Conservation (phyloP, 768 basidiomycete species). For the Xerocomellus intermedius region DNA sequence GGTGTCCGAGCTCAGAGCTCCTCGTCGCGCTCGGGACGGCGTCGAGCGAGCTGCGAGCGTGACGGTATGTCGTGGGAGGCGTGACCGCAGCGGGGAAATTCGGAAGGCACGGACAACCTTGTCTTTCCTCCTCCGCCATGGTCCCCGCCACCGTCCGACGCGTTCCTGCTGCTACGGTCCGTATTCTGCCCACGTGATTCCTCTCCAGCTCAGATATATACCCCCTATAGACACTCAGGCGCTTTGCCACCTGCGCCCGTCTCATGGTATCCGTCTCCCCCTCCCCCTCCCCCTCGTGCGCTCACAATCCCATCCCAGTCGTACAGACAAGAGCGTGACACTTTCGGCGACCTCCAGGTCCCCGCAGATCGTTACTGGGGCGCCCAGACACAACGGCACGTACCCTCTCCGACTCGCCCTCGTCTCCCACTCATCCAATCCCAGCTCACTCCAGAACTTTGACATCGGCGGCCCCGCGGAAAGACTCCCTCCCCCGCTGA, state of each 20-base stretch:
- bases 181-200: conserved; percentile 25
- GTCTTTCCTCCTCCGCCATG: conserved; percentile 7
- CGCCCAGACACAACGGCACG: conserved; percentile 92
- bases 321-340: conserved; percentile 84
- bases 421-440: conserved; percentile 9
- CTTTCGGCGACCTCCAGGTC: conserved; percentile 93
- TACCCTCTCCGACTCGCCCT: neutral
- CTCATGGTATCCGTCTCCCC: conserved; percentile 35
- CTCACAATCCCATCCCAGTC: conserved; percentile 36
- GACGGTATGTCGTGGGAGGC: neutral
- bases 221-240: neutral
- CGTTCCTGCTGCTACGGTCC: neutral
- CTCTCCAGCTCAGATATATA: neutral
- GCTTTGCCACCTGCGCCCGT: conserved; percentile 32
- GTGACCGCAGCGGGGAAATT: neutral
- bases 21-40: neutral
- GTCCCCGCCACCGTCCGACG: conserved; percentile 16
- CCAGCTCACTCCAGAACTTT: conserved; percentile 91
- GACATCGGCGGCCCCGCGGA: conserved; percentile 96
- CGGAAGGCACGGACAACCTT: neutral
- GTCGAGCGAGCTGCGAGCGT: neutral
- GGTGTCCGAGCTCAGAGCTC: neutral
- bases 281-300: neutral
- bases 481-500: conserved; percentile 90
- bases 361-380: conserved; percentile 93